phyloP scores from a whole-genome alignment of 2,329 filamentous ascomycete genomes.

The Fusarium begoniae region DNA sequence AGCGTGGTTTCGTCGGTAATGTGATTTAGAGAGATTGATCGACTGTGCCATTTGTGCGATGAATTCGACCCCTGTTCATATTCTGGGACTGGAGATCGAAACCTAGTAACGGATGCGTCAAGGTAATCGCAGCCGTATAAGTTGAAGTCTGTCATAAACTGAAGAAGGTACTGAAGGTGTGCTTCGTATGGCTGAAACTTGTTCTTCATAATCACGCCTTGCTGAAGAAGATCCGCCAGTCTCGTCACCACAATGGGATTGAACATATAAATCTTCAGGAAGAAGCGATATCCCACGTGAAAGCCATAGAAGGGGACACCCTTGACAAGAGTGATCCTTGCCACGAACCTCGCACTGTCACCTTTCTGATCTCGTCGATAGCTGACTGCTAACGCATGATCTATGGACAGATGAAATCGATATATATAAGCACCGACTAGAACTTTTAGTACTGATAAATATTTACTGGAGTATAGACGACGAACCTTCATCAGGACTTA shows the following conservation, averaged over 20 bases:
- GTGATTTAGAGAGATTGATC: conserved; percentile 65
- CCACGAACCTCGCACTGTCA: conserved; percentile 77
- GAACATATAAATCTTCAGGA: conserved; percentile 93
- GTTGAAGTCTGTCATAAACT: conserved; percentile 99
- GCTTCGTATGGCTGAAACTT: conserved; percentile 93
- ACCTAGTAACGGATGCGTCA: conserved; percentile 74
- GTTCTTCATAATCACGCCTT: conserved; percentile 86
- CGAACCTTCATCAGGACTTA: conserved; percentile 74
- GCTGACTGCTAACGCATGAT: conserved; percentile 86
- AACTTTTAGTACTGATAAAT: conserved; percentile 11
- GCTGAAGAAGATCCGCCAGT: conserved; percentile 84
- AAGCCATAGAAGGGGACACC: conserved; percentile 97
- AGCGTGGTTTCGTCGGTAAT: conserved; percentile 68
- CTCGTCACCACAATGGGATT: conserved; percentile 89
- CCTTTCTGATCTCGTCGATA: conserved; percentile 80
- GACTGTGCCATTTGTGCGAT: conserved; percentile 81
- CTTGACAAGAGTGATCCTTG: conserved; percentile 90
- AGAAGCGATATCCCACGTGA: conserved; percentile 89
- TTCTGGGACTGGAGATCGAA: conserved; percentile 79
- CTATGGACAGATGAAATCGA: conserved; percentile 84
- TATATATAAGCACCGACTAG: conserved; percentile 80
- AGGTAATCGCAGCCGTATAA: conserved; percentile 93
- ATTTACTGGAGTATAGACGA: not conserved
- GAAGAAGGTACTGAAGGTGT: conserved; percentile 89
- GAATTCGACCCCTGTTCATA: conserved; percentile 68